Evolutionary conservation across 2,329 filamentous ascomycete species (phyloP), one percentile per base, ranked within the genome.

Genomic region (Penicillium sp.): DNA sequence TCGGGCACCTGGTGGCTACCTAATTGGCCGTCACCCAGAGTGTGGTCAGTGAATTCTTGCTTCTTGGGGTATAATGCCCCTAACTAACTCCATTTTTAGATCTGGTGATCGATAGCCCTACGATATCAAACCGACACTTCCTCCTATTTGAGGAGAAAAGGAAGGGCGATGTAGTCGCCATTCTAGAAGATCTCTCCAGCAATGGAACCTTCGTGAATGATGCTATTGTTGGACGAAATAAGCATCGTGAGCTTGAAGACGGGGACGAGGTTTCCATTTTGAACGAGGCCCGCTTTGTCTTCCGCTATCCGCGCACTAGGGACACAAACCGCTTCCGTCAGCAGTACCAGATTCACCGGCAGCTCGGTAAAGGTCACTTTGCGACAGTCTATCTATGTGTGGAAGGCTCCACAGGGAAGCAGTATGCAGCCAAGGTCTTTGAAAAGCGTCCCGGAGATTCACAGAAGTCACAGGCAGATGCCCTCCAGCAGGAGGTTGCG

Each of bases 171-270:
- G 71, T 80, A 1, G 76, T 86, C 43, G 93, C 92, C 9, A 84
- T 98, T 13, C 76, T 99, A 5, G 93, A 99, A 73, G 95, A 99
- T 73, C 78, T 98, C 21, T 99, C 95, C 7, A 95, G 88, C 71
- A 99, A 99, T 72, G 95, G 95, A 50, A 99, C 96, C 0, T 99
- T 93, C 71, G 89, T 99, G 67, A 98, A 98, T 69, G 92, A 97
- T 67, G 89, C 88, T 16, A 83, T 96, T 29, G 86, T 99, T 25
- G 95, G 95, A 25, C 88, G 93, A 51, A 99, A 99, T 75, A 92
- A 96, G 74, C 85, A 92, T 54, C 86, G 93, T 57, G 92, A 96
- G 72, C 82, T 99, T 27, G 83, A 92, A 66, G 92, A 98, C 67
- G 88, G 90, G 37, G 95, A 99, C 65, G 93, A 98, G 74, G 90